phyloP scores from a whole-genome alignment of 2,329 filamentous ascomycete species.

The Hypoxylon sp. region DNA sequence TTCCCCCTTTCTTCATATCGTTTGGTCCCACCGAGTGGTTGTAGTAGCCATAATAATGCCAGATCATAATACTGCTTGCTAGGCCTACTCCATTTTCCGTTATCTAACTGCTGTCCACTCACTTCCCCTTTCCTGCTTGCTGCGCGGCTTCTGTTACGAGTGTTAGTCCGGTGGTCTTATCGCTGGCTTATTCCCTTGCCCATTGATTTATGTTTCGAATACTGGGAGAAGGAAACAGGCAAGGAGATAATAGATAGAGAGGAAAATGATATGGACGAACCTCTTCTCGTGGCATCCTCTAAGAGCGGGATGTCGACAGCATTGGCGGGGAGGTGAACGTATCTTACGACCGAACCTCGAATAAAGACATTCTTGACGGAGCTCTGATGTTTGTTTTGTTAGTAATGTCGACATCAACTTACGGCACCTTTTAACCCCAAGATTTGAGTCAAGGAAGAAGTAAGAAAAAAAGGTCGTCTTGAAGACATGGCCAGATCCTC shows the following conservation, averaged over 20 bases:
- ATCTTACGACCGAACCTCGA: conserved; percentile 90
- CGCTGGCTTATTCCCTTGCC: background rate
- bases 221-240: background rate
- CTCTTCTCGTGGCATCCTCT: conserved; percentile 92
- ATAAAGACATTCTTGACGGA: conserved; percentile 97
- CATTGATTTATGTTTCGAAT: background rate
- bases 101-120: conserved; percentile 26
- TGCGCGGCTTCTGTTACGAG: conserved; percentile 67
- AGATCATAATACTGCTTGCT: background rate
- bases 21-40: background rate
- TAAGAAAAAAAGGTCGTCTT: background rate
- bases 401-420: conserved; percentile 4
- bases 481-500: too few relatives aligned
- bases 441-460: background rate
- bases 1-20: background rate
- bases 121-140: conserved; percentile 71
- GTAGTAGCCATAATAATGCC: background rate
- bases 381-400: conserved; percentile 60
- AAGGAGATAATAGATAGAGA: background rate
- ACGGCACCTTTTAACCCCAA: background rate
- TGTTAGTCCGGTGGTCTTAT: conserved; percentile 11
- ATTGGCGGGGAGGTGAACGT: conserved; percentile 86
- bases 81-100: background rate
- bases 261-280: conserved; percentile 61
- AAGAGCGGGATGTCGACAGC: conserved; percentile 89